phyloP scores from a whole-genome alignment of 331 rosid species.

The Pyrus hybrid region DNA sequence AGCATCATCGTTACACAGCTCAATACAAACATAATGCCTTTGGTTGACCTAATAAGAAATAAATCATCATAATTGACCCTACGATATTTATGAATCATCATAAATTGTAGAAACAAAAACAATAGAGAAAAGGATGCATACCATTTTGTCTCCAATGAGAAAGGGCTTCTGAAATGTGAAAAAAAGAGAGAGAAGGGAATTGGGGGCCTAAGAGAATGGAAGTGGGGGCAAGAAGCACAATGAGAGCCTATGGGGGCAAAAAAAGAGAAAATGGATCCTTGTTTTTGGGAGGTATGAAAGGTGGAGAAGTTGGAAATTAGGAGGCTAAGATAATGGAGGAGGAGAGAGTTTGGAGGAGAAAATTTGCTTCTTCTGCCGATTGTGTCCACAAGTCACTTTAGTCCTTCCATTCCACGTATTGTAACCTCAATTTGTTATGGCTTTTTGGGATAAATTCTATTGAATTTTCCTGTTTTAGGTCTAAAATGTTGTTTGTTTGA shows the following conservation, averaged over 20 bases:
- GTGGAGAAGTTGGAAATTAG: slow-evolving; percentile 25
- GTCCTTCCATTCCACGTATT: slow-evolving; percentile 20
- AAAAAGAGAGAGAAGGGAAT: slow-evolving; percentile 18
- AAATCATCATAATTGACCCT: not conserved
- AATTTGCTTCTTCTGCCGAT: not conserved
- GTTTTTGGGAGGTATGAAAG: slow-evolving; percentile 32
- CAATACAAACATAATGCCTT: not conserved
- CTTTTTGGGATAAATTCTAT: not conserved
- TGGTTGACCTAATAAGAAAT: not conserved
- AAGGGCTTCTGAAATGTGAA: slow-evolving; percentile 44
- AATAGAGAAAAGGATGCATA: slow-evolving; percentile 12
- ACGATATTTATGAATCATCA: not conserved
- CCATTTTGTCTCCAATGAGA: slow-evolving; percentile 76
- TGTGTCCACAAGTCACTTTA: slow-evolving; percentile 17
- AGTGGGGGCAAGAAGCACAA: slow-evolving; percentile 20
- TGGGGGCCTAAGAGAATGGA: slow-evolving; percentile 23
- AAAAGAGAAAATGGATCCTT: slow-evolving; percentile 51
- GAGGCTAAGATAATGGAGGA: slow-evolving; percentile 28
- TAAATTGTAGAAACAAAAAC: not conserved
- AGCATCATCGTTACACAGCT: not conserved
- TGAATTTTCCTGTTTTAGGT: not conserved
- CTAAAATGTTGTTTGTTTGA: not conserved
- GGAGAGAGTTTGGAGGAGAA: slow-evolving; percentile 28
- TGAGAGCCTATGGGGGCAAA: slow-evolving; percentile 14
- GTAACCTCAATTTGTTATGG: not conserved